Evolutionary conservation across 345 rosid genomes (phyloP).

Genomic region (Rhodamnia argentea): DNA sequence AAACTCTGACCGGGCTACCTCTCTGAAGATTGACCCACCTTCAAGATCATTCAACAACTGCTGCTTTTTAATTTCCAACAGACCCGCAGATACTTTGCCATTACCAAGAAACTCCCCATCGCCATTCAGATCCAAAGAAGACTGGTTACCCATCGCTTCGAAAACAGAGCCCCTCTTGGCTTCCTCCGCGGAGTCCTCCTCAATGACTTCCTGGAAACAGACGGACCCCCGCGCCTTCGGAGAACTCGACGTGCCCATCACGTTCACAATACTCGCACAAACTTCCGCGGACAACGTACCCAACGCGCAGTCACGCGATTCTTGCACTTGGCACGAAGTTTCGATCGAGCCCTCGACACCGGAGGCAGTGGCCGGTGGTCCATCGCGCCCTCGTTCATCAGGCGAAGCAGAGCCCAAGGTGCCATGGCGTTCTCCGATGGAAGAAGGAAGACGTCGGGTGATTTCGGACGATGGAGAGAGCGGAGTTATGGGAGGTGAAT

Average conservation of each 20-base stretch:
- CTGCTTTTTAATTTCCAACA: constrained; percentile 59
- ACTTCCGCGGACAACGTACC: neutral
- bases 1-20: constrained; percentile 2
- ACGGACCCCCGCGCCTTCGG: neutral
- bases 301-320: neutral
- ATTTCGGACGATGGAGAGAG: neutral
- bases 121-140: neutral
- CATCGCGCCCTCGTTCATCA: neutral
- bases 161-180: neutral
- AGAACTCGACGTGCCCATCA: neutral
- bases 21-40: constrained; percentile 1
- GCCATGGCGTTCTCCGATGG: neutral
- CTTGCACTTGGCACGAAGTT: neutral
- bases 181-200: neutral
- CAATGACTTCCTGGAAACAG: neutral
- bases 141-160: neutral
- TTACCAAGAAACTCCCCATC: neutral
- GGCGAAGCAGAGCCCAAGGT: neutral
- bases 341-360: neutral
- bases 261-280: neutral
- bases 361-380: neutral
- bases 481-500: neutral
- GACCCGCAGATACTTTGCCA: neutral
- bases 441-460: neutral
- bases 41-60: constrained; percentile 46